phyloP scores from a whole-genome alignment of 2,329 filamentous ascomycete genomes.

The Hypoxylon sp. region DNA sequence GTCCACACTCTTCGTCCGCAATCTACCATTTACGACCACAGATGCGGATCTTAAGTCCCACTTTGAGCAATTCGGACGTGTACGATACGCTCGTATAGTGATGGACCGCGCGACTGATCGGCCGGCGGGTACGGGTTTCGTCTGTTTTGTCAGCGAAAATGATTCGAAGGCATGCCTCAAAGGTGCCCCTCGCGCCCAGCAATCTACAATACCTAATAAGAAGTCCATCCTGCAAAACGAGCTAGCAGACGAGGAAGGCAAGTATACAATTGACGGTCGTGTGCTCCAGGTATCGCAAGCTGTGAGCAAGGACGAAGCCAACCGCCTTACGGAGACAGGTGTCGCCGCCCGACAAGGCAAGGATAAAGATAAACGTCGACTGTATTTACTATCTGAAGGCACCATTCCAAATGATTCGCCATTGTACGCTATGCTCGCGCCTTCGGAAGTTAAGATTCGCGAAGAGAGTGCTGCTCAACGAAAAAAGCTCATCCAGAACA shows the following conservation, averaged over 20 bases:
- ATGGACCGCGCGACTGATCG: constrained; percentile 87
- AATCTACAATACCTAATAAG: constrained; percentile 67
- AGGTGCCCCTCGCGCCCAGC: constrained; percentile 74
- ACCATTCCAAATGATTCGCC: constrained; percentile 83
- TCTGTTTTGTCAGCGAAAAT: constrained; percentile 85
- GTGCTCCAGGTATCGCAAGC: constrained; percentile 87
- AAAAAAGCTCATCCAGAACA: constrained; percentile 90
- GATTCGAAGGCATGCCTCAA: constrained; percentile 84
- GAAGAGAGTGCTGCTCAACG: constrained; percentile 90
- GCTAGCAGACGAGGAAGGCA: constrained; percentile 82
- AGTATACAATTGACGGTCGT: constrained; percentile 91
- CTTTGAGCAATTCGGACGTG: constrained; percentile 88
- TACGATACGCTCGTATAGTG: constrained; percentile 93
- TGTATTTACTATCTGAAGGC: constrained; percentile 91
- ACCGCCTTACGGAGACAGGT: constrained; percentile 79
- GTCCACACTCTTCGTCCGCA: constrained; percentile 90
- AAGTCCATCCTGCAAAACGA: constrained; percentile 92
- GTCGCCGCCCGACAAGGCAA: constrained; percentile 73
- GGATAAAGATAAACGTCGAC: constrained; percentile 89
- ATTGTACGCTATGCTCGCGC: constrained; percentile 81
- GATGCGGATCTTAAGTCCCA: constrained; percentile 88
- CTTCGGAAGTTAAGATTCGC: constrained; percentile 87
- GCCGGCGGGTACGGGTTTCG: constrained; percentile 93
- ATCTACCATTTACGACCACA: constrained; percentile 89
- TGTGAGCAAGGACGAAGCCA: constrained; percentile 86